These are phyloP conservation scores for Alternaria brassicicola DNA, from an alignment of 2,329 filamentous ascomycete genomes.

Conservation along the genomic window DNA sequence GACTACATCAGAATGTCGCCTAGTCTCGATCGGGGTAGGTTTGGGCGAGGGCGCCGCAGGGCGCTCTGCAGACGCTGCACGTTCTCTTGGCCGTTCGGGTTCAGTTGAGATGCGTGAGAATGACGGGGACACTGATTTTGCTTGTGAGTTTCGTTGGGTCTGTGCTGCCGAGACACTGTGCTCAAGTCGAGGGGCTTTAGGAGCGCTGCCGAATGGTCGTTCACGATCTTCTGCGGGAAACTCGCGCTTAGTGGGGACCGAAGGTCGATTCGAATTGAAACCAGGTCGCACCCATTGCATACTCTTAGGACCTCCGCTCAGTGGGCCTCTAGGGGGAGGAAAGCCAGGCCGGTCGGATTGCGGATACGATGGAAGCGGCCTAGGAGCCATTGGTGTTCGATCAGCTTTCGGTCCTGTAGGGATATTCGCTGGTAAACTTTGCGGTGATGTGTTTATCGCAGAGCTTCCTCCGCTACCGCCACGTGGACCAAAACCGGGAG, in stretches of 20 bases:
- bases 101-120: constrained; percentile 25
- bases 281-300: constrained; percentile 54
- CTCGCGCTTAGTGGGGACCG: constrained; percentile 55
- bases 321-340: constrained; percentile 38
- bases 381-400: constrained; percentile 36
- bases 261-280: constrained; percentile 39
- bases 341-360: constrained; percentile 38
- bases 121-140: constrained; percentile 33
- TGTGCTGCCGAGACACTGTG: constrained; percentile 25
- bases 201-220: constrained; percentile 37
- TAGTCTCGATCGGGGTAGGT: constrained; percentile 35
- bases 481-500: constrained; percentile 35
- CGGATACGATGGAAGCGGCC: constrained; percentile 41
- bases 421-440: constrained; percentile 45
- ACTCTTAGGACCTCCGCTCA: constrained; percentile 44
- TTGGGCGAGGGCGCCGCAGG: constrained; percentile 33
- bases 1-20: constrained; percentile 43
- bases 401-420: constrained; percentile 51
- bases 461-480: constrained; percentile 22
- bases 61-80: constrained; percentile 30
- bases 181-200: constrained; percentile 45
- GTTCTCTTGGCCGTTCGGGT: constrained; percentile 24
- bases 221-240: constrained; percentile 52
- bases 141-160: constrained; percentile 25
- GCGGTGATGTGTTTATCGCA: constrained; percentile 45